These are phyloP conservation scores for Alternaria ventricosa DNA, from an alignment of 2,329 filamentous ascomycete species.

Conservation along the genomic window DNA sequence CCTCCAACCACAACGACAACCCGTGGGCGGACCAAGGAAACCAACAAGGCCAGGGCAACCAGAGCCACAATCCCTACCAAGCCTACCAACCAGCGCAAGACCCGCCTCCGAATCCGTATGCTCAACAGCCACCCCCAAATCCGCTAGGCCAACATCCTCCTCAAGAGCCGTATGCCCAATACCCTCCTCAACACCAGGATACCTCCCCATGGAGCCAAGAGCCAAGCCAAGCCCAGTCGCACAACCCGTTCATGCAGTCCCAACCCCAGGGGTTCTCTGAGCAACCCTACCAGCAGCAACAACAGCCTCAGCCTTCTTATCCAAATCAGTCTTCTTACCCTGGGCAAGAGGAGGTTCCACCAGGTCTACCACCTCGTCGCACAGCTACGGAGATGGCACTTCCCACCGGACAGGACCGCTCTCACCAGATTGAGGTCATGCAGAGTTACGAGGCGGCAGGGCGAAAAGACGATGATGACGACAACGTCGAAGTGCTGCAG, in stretches of 20 bases:
- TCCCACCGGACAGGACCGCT: constrained; percentile 50
- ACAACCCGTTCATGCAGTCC: constrained; percentile 9
- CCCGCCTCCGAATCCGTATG: constrained; percentile 16
- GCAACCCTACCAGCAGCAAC: constrained; percentile 10
- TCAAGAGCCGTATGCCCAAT: constrained; percentile 4
- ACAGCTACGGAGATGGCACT: constrained; percentile 47
- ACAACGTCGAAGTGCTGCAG: constrained; percentile 51
- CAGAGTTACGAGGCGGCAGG: constrained; percentile 48
- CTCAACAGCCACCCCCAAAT: constrained; percentile 9
- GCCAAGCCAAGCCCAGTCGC: constrained; percentile 9
- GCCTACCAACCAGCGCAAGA: constrained; percentile 20
- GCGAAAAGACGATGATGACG: constrained; percentile 48
- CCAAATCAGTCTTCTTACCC: constrained; percentile 5
- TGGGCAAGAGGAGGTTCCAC: constrained; percentile 22
- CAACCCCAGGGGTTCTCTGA: constrained; percentile 12
- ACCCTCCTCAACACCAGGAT: constrained; percentile 13
- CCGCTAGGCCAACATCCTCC: constrained; percentile 11
- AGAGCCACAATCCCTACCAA: constrained; percentile 30
- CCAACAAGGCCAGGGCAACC: constrained; percentile 22
- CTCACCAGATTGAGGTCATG: constrained; percentile 52
- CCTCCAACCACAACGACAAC: constrained; percentile 28
- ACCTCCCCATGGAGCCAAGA: constrained; percentile 18
- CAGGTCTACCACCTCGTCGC: constrained; percentile 37
- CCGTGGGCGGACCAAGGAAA: constrained; percentile 32
- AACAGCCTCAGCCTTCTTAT: constrained; percentile 9